A percentile compares a stretch with the other conserved stretches of the same genome.
Conservation (phyloP, 106 monocot genomes). For the Acanthochlamys bracteata region DNA sequence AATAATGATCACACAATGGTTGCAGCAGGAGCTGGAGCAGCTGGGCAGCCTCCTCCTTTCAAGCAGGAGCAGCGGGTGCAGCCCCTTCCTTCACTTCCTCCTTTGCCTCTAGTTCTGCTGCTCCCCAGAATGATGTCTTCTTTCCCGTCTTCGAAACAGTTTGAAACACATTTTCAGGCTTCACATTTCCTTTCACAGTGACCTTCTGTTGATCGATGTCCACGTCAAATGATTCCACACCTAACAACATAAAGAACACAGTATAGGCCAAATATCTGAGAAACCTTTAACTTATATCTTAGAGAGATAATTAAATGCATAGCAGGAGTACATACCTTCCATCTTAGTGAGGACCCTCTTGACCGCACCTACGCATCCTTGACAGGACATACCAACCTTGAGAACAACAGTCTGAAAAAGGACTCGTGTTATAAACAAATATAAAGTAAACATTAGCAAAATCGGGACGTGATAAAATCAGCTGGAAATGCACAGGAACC, state of each 20-base stretch:
- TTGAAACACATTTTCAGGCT: conserved; percentile 6
- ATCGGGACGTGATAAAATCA: no score
- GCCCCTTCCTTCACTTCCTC: not conserved
- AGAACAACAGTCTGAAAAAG: conserved; percentile 63
- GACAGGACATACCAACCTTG: conserved; percentile 75
- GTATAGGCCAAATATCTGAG: not conserved
- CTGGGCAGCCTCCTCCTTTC: not conserved
- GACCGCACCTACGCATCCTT: conserved; percentile 85
- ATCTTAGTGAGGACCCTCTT: conserved; percentile 83
- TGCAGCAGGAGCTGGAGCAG: not conserved
- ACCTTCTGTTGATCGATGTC: conserved; percentile 12
- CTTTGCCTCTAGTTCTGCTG: not conserved
- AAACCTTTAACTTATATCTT: not conserved
- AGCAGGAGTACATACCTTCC: conserved; percentile 43
- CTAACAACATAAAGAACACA: not conserved
- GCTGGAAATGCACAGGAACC: no score
- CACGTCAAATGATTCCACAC: conserved; percentile 8
- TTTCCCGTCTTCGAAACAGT: conserved; percentile 13
- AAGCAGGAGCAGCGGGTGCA: not conserved
- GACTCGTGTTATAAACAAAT: no score
- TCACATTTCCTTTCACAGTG: conserved; percentile 7
- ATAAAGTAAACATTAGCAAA: no score
- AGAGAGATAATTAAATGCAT: not conserved
- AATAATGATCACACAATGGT: not conserved
- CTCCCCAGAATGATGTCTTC: conserved; percentile 11